These are phyloP conservation scores for Isatis tinctoria DNA, from an alignment of 345 rosid genomes.

Conservation along the genomic window DNA sequence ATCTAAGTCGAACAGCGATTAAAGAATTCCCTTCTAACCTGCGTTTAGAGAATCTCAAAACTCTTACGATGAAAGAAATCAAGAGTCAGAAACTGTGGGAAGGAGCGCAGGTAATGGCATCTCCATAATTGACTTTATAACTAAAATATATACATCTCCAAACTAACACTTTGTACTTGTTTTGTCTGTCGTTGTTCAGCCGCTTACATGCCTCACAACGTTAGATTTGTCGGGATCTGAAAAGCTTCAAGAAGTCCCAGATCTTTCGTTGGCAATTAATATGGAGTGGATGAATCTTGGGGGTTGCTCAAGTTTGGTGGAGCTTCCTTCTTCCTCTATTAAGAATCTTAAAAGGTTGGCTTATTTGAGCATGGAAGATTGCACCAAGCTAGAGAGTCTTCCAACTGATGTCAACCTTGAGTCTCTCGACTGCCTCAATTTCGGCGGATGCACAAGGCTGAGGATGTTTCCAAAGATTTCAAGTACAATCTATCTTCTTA, in stretches of 20 bases:
- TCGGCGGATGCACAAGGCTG: neutral
- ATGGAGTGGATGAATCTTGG: neutral
- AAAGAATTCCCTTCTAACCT: neutral
- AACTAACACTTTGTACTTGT: neutral
- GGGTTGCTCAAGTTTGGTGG: neutral
- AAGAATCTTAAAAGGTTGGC: neutral
- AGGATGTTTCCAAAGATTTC: neutral
- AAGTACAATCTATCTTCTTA: no score
- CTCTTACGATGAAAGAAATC: neutral
- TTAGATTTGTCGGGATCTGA: neutral
- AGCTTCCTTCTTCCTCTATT: neutral
- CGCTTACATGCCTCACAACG: neutral
- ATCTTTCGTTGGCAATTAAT: neutral
- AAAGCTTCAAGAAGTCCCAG: neutral
- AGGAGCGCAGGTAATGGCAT: neutral
- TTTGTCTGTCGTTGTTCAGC: neutral
- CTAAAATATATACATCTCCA: neutral
- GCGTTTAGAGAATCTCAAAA: neutral
- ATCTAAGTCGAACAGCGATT: neutral
- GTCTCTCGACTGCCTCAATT: neutral
- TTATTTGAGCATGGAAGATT: neutral
- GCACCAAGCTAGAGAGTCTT: no score
- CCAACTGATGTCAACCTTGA: neutral
- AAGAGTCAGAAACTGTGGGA: constrained; percentile 10
- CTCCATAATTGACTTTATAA: neutral